These are phyloP conservation scores for Chlamydomonas sphaeroides DNA, from an alignment of 139 green algal species.

Conservation along the genomic window DNA sequence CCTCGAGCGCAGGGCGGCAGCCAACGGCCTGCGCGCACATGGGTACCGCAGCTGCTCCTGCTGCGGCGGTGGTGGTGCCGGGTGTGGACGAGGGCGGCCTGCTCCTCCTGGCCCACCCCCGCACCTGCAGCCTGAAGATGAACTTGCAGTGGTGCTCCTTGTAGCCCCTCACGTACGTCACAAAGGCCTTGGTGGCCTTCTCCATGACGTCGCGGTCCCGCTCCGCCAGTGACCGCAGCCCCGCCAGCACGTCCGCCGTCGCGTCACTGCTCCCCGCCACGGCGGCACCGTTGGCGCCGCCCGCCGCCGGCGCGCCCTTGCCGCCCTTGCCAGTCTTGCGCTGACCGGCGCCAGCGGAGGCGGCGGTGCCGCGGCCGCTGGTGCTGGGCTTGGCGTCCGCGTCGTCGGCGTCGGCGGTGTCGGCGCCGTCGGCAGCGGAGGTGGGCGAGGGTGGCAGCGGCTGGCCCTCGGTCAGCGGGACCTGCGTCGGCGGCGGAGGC, in stretches of 20 bases:
- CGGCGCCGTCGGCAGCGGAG: background rate
- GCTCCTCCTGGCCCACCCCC: no score
- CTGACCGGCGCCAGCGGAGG: background rate
- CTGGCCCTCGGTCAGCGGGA: slow-evolving; percentile 45
- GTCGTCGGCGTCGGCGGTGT: background rate
- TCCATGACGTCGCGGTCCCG: slow-evolving; percentile 94
- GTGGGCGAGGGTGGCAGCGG: background rate
- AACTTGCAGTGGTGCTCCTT: slow-evolving; percentile 97
- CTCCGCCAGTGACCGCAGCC: slow-evolving; percentile 61
- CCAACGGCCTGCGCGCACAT: no score
- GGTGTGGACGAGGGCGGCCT: no score
- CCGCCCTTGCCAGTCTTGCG: background rate
- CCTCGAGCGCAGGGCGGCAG: no score
- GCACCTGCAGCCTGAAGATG: slow-evolving; percentile 84
- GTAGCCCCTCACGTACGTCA: slow-evolving; percentile 95
- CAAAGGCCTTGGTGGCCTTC: slow-evolving; percentile 88
- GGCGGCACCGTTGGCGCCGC: background rate
- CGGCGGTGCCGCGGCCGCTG: background rate
- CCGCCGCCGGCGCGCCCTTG: background rate
- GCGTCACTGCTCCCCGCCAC: background rate
- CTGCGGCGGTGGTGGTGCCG: no score
- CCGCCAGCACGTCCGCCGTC: background rate
- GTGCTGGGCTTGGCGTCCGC: background rate
- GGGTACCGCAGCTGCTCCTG: no score
- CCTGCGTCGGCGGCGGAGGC: no score